Percentiles rank a stretch among this genome's conserved stretches.
phyloP scores from a whole-genome alignment of 768 basidiomycete genomes.

The Lepiota brunneoincarnata region DNA sequence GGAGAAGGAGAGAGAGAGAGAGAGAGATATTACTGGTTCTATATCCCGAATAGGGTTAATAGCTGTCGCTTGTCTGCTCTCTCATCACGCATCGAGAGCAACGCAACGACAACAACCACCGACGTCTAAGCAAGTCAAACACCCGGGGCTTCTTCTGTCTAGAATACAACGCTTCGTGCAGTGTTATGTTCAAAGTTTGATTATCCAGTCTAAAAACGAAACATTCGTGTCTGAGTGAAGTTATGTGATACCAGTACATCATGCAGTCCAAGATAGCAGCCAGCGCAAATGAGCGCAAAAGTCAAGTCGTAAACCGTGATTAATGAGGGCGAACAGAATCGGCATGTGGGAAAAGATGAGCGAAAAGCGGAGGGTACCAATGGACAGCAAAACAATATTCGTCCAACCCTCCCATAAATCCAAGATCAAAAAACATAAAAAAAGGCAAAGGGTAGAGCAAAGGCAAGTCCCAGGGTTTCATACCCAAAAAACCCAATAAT shows the following conservation, averaged over 20 bases:
- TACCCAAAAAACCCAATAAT: neutral
- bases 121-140: too few species aligned
- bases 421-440: neutral
- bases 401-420: neutral
- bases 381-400: too few species aligned
- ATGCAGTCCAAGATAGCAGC: neutral
- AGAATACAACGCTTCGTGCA: too few species aligned
- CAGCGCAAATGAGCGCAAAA: neutral
- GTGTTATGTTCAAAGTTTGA: too few species aligned
- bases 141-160: too few species aligned
- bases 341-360: neutral
- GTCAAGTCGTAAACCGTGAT: neutral
- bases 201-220: neutral
- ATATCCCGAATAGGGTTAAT: too few species aligned
- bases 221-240: conserved; percentile 3
- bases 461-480: neutral
- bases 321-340: neutral
- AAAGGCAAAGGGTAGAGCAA: neutral
- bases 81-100: neutral
- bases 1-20: conserved; percentile 10
- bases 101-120: too few species aligned
- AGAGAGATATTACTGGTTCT: conserved; percentile 4
- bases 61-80: too few species aligned
- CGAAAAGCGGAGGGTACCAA: too few species aligned
- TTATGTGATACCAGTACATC: neutral